Evolutionary conservation across 805 yeast genomes (phyloP), one percentile per base, ranked within the genome.

Genomic region (Yamadazyma akitaensis): DNA sequence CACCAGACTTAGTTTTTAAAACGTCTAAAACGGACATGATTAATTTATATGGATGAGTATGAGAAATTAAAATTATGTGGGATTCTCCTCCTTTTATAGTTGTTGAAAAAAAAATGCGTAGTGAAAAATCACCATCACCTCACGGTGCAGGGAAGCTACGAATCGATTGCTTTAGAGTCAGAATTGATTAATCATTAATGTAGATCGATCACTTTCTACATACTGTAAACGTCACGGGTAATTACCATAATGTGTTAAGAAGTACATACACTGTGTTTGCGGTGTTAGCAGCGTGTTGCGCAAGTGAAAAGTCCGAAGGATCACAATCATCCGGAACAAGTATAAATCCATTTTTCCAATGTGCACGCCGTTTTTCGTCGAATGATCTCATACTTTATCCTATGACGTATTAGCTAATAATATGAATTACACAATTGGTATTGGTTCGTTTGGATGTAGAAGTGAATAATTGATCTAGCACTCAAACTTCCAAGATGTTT

Each of bases 1-100:
- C 99, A 82, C 99, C 99, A 69, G 94, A 65, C 76, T 94, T 91
- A 80, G 95, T 85, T 61, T 77, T 75, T 64, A 91, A 79, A 71
- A 89, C 89, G 64, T 84, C 90, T 73, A 76, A 74, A 58, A 73
- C 80, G 70, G 82, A 80, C 85, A 80, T 80, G 30, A 16, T 11
- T 26, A 32, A 40, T 13, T 40, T 16, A 35, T 32, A 26, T 26
- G 2, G n/a, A 13, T 18, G 32, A 41, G 11, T 16, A 8, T 35
- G 34, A 25, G 17, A 35, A 40, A 42, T 24, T 18, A 5, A 34
- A 21, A 26, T 26, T 25, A 18, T 8, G 18, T 28, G 42, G 43
- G 24, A 33, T 14, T 40, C 44, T 38, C 41, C 48, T 48, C 48
- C 48, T 44, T 48, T 42, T 48, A 44, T 48, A 48, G 36, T 42